Evolutionary conservation across 805 yeast species (phyloP), one percentile per base, ranked within the genome.

Genomic region (Saccharomycopsis amapae): DNA sequence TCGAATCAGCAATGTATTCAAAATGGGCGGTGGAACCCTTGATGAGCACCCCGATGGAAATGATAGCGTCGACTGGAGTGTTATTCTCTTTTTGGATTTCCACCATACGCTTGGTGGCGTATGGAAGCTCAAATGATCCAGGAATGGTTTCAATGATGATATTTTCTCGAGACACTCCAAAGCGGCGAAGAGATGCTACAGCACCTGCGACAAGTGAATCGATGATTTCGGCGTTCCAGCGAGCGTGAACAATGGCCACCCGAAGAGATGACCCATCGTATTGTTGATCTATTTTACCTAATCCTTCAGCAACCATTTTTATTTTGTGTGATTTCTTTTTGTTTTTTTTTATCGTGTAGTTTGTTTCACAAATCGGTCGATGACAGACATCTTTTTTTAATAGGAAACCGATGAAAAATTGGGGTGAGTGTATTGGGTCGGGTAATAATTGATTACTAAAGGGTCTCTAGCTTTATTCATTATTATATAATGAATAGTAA

Each of bases 1-100:
- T 86, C 2, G 96, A 68, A 49, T 93, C 97, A 61, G 96, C 84
- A 57, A 93, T 93, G 68, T 90, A 93, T 67, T 93, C 98, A 62
- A 93, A 93, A 68, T 93, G 98, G 96, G 88, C 88, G 31, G 97
- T 93, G 32, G 89, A 79, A 45, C 98, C 98, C 68, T 93, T 93
- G 67, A 93, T 90, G 58, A 93, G 72, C 32, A 85, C 89, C 46
- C 98, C 98, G 56, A 93, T 87, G 45, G 97, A 89, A 48, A 93
- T 85, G 32, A 90, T 76, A 4, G 90, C 96, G 62, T 93, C 96
- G 46, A 83, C 67, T 22, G 76, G 73, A 44, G 66, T 59, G 41
- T 71, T 73, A 45, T 63, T 54, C 31, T 57, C 57, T 20, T 63
- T 60, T 48, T 73, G 68, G 31, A 55, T 19, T 17, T 71, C 71